Conservation (phyloP, 768 basidiomycete species). For the Pseudohyphozyma bogoriensis region DNA sequence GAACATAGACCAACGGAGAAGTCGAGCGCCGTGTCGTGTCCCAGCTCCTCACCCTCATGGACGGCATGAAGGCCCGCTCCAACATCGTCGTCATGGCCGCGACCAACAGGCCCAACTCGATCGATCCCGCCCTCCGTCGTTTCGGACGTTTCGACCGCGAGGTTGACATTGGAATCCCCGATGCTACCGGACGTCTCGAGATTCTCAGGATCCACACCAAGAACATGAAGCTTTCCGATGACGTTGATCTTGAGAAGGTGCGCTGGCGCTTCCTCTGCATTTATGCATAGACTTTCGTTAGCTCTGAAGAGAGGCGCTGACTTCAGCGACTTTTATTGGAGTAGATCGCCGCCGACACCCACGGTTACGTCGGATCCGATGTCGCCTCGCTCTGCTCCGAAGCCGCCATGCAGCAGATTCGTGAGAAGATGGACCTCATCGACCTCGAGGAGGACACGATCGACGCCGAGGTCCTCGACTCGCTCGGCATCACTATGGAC, state of each 20-base stretch:
- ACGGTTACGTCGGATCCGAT: conserved; percentile 98
- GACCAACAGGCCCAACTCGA: conserved; percentile 96
- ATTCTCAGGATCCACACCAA: conserved; percentile 99
- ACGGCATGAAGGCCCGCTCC: conserved; percentile 84
- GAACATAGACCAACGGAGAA: conserved; percentile 83
- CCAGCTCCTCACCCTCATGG: conserved; percentile 96
- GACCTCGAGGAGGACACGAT: conserved; percentile 96
- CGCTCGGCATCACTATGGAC: conserved; percentile 98
- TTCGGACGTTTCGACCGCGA: conserved; percentile 99
- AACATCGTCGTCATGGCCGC: conserved; percentile 99
- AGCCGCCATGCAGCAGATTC: conserved; percentile 99
- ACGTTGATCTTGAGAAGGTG: conserved; percentile 93
- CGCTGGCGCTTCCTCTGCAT: conserved; percentile 16
- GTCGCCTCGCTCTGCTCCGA: conserved; percentile 95
- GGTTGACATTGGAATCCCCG: conserved; percentile 98
- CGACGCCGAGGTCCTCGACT: conserved; percentile 97
- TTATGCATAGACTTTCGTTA: background rate
- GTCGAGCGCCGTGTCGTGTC: conserved; percentile 99
- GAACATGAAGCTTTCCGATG: conserved; percentile 97
- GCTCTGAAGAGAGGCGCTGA: conserved; percentile 12
- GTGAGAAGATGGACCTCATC: conserved; percentile 93
- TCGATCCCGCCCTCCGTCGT: conserved; percentile 94
- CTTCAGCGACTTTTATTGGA: background rate
- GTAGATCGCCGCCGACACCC: conserved; percentile 96
- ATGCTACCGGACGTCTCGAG: conserved; percentile 96